Evolutionary conservation across 1,139 yeast species (phyloP), one percentile per base, ranked within the genome.

Genomic region (Saccharomyces hybrid): DNA sequence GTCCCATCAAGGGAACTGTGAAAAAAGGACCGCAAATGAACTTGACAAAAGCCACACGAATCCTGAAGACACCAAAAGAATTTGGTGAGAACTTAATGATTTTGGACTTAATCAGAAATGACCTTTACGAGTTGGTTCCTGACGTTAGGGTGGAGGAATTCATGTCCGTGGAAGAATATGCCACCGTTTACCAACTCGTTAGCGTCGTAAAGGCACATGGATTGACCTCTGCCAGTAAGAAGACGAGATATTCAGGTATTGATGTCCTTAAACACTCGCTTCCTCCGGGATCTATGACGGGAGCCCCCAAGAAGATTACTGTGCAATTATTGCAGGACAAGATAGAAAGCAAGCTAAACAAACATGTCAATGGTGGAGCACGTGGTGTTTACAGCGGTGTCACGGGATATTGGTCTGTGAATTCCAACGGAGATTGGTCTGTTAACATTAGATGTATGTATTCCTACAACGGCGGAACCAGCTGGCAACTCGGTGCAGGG

Each of bases 231-330:
- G 41, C 42, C 5, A n/a, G 16, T n/a, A 59, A 48, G 30, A 23
- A 51, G 1, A 59, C 64, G 16, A 60, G 70, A 11, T 84, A 79
- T 63, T 75, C 78, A 30, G 99, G 98, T 0, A 75, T 90, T 47
- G 98, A 93, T 67, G 75, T 91, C 5, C 75, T 93, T 20, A 80
- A 83, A 26, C 82, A 82, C 56, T 83, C 97, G 0, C 74, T 95
- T 41, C 99, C 99, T 1, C 97, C 99, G 0, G 99, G 99, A 0
- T 91, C 98, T 1, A 95, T 95, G 99, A 95, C 99, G 0, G 99
- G 99, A 3, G 99, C 99, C 0, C 99, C 99, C 1, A 95, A 95
- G 72, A 87, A 85, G 64, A 78, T 97, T 56, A 88, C 97, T 0
- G 96, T 93, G 2, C 95, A 91, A 68, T 71, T 95, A 13, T 75